These are phyloP conservation scores for Phallus indusiatus DNA, from an alignment of 768 basidiomycete species.

Conservation along the genomic window DNA sequence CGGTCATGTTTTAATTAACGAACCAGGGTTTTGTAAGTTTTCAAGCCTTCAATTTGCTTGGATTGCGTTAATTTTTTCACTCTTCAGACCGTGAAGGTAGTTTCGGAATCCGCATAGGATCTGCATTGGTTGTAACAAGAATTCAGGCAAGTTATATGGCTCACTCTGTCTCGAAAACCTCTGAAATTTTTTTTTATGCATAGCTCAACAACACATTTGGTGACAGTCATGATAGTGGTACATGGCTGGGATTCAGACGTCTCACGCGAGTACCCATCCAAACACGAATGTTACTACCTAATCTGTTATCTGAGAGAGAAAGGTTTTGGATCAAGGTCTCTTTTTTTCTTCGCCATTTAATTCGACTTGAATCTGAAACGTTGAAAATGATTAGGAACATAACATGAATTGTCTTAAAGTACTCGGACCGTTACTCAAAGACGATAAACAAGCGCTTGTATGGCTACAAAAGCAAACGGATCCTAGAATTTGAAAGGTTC, in stretches of 20 bases:
- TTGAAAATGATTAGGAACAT: conserved; percentile 49
- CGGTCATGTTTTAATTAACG: conserved; percentile 91
- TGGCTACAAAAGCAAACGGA: conserved; percentile 70
- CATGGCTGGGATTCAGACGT: conserved; percentile 87
- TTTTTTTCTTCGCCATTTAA: conserved; percentile 11
- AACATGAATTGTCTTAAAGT: conserved; percentile 61
- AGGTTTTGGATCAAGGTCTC: conserved; percentile 73
- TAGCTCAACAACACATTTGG: conserved; percentile 5
- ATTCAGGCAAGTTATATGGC: conserved; percentile 34
- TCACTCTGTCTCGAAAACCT: neutral
- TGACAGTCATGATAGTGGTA: conserved; percentile 57
- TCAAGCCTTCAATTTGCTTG: conserved; percentile 10
- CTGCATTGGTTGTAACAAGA: conserved; percentile 64
- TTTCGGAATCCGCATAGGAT: conserved; percentile 91
- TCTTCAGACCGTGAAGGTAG: conserved; percentile 56
- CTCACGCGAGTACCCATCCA: conserved; percentile 92
- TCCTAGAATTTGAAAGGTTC: conserved; percentile 11
- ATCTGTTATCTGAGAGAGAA: conserved; percentile 78
- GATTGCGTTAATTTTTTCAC: conserved; percentile 11
- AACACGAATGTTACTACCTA: conserved; percentile 77
- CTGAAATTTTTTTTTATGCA: conserved; percentile 1
- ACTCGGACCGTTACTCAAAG: conserved; percentile 57
- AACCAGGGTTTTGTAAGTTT: conserved; percentile 81
- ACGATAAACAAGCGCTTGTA: conserved; percentile 46
- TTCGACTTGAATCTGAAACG: no score